phyloP scores from a whole-genome alignment of 1,139 yeast genomes.

The Geotrichum cucujoidarum region DNA sequence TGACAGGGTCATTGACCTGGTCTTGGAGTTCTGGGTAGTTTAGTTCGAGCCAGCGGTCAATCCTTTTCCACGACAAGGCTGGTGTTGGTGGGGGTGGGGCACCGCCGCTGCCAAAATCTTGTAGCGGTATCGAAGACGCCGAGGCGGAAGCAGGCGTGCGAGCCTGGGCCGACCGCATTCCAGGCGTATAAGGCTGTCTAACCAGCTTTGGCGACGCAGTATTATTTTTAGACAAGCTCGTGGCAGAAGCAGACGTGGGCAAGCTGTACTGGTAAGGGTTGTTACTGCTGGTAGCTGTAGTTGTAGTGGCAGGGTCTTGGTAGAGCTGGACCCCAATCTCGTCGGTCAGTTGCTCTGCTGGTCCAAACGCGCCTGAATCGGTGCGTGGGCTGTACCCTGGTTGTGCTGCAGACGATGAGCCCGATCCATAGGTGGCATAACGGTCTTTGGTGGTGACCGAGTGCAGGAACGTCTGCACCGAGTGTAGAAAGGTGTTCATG shows the following conservation, averaged over 20 bases:
- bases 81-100: conserved; percentile 71
- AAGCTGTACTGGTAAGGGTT: conserved; percentile 17
- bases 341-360: conserved; percentile 18
- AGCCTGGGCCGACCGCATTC: conserved; percentile 36
- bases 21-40: conserved; percentile 79
- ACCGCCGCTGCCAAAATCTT: conserved; percentile 43
- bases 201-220: conserved; percentile 31
- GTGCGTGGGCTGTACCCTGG: conserved; percentile 13
- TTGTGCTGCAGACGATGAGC: not conserved
- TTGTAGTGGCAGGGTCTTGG: not conserved
- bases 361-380: conserved; percentile 18
- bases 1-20: conserved; percentile 63
- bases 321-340: conserved; percentile 14
- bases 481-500: conserved; percentile 35
- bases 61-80: conserved; percentile 65
- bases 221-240: conserved; percentile 22
- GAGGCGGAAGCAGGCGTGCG: too few species aligned
- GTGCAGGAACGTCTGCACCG: conserved; percentile 49
- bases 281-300: not conserved
- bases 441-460: conserved; percentile 62
- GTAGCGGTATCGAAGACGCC: conserved; percentile 43
- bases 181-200: conserved; percentile 35
- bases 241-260: too few species aligned
- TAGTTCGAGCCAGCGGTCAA: conserved; percentile 68
- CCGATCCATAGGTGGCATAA: conserved; percentile 44